Percentiles rank a stretch among this genome's conserved stretches.
phyloP scores from a whole-genome alignment of 176 grass and related monocot species.

The Eragrostis nindensis region DNA sequence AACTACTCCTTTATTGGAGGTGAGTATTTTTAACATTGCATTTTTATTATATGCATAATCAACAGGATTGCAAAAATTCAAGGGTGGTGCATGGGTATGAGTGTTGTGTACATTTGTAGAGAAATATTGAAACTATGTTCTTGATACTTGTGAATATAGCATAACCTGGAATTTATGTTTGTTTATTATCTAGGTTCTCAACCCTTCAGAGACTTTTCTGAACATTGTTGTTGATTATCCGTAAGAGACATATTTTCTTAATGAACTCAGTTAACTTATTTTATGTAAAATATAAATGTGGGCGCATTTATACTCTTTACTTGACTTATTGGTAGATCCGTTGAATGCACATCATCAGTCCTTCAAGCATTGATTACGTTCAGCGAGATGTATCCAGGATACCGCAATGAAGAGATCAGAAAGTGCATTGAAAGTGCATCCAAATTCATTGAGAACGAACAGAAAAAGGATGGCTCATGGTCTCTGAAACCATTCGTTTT shows the following conservation, averaged over 20 bases:
- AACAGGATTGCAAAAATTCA: background rate
- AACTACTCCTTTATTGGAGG: slow-evolving; percentile 53
- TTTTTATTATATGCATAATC: background rate
- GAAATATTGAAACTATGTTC: background rate
- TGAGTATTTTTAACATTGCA: background rate
- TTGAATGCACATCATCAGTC: slow-evolving; percentile 66
- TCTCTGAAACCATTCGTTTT: slow-evolving; percentile 8
- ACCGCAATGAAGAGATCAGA: slow-evolving; percentile 53
- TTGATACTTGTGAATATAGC: background rate
- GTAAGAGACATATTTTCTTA: slow-evolving; percentile 23
- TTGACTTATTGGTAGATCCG: slow-evolving; percentile 36
- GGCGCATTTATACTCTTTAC: background rate
- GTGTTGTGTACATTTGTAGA: too few species aligned
- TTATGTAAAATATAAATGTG: background rate
- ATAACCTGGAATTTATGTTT: background rate
- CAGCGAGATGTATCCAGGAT: slow-evolving; percentile 37
- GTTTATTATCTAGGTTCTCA: slow-evolving; percentile 38
- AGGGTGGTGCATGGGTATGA: too few species aligned
- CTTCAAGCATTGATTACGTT: slow-evolving; percentile 50
- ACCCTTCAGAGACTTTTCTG: slow-evolving; percentile 42
- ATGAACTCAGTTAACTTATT: background rate
- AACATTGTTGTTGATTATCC: slow-evolving; percentile 47
- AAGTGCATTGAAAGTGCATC: slow-evolving; percentile 41
- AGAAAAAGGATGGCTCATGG: slow-evolving; percentile 62
- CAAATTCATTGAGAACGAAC: slow-evolving; percentile 46